Conservation (phyloP, 2,329 filamentous ascomycete genomes). For the Hypoxylon sp. region DNA sequence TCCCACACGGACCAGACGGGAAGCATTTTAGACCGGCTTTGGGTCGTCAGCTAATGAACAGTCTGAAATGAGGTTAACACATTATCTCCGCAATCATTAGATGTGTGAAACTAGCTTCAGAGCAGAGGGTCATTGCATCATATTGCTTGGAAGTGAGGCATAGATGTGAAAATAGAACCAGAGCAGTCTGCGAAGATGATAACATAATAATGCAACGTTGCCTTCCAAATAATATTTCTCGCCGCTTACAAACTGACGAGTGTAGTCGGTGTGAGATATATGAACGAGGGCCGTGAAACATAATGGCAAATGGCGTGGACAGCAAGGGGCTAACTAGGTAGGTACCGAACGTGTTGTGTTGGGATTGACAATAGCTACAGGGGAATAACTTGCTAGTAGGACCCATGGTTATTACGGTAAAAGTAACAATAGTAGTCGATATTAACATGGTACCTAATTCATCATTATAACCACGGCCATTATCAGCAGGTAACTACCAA, state of each 20-base stretch:
- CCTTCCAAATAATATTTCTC: background rate
- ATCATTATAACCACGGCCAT: background rate
- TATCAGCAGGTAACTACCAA: background rate
- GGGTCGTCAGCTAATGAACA: conserved; percentile 15
- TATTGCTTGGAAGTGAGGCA: conserved; percentile 25
- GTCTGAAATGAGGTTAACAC: conserved; percentile 15
- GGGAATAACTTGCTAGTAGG: background rate
- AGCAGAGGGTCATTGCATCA: conserved; percentile 17
- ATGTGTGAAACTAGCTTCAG: conserved; percentile 22
- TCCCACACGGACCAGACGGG: conserved; percentile 1
- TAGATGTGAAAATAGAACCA: conserved; percentile 23
- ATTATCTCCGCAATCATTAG: conserved; percentile 30
- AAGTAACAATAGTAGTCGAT: background rate
- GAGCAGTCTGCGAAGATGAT: conserved; percentile 25
- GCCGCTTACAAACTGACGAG: background rate
- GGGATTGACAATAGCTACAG: background rate
- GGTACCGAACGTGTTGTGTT: background rate
- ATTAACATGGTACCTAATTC: background rate
- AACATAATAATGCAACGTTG: conserved; percentile 16
- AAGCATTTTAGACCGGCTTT: conserved; percentile 13
- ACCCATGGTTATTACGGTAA: background rate
- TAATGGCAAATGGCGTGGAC: background rate
- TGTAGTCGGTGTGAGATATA: background rate
- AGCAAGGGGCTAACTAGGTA: background rate
- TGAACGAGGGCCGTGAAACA: background rate